A percentile compares a stretch with the other conserved stretches of the same genome.
phyloP scores from a whole-genome alignment of 2,329 filamentous ascomycete species.

The Sporothrix brasiliensis region DNA sequence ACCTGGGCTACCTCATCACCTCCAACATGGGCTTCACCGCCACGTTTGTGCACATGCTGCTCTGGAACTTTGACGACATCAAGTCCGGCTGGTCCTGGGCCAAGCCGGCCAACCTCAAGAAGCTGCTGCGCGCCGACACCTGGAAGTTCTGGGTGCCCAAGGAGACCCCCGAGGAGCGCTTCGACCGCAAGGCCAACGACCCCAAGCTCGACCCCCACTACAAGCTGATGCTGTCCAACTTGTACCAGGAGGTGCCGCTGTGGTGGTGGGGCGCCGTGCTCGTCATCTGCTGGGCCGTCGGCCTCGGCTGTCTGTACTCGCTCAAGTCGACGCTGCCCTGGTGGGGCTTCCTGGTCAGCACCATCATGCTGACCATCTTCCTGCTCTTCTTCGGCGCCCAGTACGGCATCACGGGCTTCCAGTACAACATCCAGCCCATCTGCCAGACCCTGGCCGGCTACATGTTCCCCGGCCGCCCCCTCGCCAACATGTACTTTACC shows the following conservation, averaged over 20 bases:
- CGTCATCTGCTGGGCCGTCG: slow-evolving; percentile 43
- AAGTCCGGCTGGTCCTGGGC: slow-evolving; percentile 34
- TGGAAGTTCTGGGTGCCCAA: slow-evolving; percentile 31
- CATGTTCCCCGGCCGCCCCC: slow-evolving; percentile 47
- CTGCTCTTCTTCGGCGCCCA: slow-evolving; percentile 48
- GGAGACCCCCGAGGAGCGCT: slow-evolving; percentile 34
- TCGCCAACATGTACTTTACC: slow-evolving; percentile 52
- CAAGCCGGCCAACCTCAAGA: slow-evolving; percentile 27
- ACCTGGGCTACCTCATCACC: slow-evolving; percentile 48
- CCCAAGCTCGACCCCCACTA: slow-evolving; percentile 43
- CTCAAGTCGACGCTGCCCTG: slow-evolving; percentile 45
- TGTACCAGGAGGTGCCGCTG: slow-evolving; percentile 34
- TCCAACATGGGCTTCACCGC: slow-evolving; percentile 53
- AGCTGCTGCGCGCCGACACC: slow-evolving; percentile 26
- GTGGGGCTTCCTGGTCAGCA: slow-evolving; percentile 50
- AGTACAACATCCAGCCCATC: slow-evolving; percentile 45
- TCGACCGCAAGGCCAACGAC: slow-evolving; percentile 31
- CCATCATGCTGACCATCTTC: slow-evolving; percentile 44
- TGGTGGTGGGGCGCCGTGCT: slow-evolving; percentile 41
- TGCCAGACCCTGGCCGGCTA: slow-evolving; percentile 56
- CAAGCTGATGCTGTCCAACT: slow-evolving; percentile 35
- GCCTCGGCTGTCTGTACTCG: slow-evolving; percentile 46
- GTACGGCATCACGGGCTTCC: slow-evolving; percentile 47
- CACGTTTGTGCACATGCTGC: slow-evolving; percentile 46
- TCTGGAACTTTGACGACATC: slow-evolving; percentile 36